Evolutionary conservation across 176 grass and related monocot genomes (phyloP), one percentile per base, ranked within the genome.

Genomic region (Rhipidocladum racemiflorum): DNA sequence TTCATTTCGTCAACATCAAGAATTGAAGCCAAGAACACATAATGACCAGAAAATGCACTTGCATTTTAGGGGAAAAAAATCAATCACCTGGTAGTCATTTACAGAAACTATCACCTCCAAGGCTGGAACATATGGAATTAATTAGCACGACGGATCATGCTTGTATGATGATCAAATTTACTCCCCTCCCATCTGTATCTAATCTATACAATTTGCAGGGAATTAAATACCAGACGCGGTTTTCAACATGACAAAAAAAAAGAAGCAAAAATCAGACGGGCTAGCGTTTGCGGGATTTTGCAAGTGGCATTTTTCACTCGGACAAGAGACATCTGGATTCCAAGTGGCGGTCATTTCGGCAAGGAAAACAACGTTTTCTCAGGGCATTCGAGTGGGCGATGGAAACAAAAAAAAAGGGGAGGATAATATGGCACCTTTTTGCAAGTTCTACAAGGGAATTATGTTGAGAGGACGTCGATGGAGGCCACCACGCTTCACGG

Each of bases 341-440:
- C 34, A 43, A 67, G 61, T 84, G 61, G 35, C 24, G 27, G 61
- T 68, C 72, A 68, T 76, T 76, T 68, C 82, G 34, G 2, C 13
- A 24, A 60, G 12, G 50, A 68, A 57, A 57, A 25, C n/a, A n/a
- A 44, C 0, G 44, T 21, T 28, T 28, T 27, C 35, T 49, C 7
- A 11, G 35, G 20, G 24, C 76, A 16, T 56, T 45, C 24, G 68
- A 49, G 70, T 64, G 43, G 42, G 5, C 46, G 30, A 34, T 32
- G 24, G 48, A 56, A n/a, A n/a, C n/a, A n/a, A n/a, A n/a, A n/a
- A 76, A 68, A 48, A 29, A 4, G 13, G 27, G 76, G 68, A 7
- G 4, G 35, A 60, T 59, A 72, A 77, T 34, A 36, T 4, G 29
- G 0, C 5, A n/a, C 10, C 34, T 60, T 84, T 76, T 15, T 38